These are phyloP conservation scores for Fusarium begoniae DNA, from an alignment of 2,329 filamentous ascomycete genomes.

Conservation along the genomic window DNA sequence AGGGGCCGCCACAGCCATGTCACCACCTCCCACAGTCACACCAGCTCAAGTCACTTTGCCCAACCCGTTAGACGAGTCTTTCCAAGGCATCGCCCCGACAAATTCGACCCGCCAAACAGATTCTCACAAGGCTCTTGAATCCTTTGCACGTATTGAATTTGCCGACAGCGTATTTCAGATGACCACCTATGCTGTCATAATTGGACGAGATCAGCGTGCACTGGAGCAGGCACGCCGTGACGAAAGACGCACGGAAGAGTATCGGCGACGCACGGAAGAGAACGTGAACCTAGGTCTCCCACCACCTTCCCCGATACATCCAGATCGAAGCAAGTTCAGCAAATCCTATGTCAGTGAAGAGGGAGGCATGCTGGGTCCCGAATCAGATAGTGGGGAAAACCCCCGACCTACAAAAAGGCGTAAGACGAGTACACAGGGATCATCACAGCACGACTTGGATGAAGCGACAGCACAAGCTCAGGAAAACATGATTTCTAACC, in stretches of 20 bases:
- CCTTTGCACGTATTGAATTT: conserved; percentile 72
- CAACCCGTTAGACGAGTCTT: conserved; percentile 46
- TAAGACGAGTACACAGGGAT: conserved; percentile 56
- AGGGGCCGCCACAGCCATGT: conserved; percentile 49
- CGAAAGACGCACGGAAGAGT: conserved; percentile 58
- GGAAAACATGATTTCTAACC: conserved; percentile 62
- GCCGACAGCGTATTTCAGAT: conserved; percentile 81
- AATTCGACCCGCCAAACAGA: conserved; percentile 48
- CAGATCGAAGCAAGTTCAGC: conserved; percentile 64
- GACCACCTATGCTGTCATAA: conserved; percentile 76
- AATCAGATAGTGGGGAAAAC: conserved; percentile 65
- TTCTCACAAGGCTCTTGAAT: conserved; percentile 59
- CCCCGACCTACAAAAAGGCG: conserved; percentile 58
- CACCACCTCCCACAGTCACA: conserved; percentile 56
- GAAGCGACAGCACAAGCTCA: conserved; percentile 47
- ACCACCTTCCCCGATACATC: conserved; percentile 59
- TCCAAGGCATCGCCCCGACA: conserved; percentile 42
- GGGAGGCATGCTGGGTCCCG: conserved; percentile 73
- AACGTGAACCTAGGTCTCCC: conserved; percentile 60
- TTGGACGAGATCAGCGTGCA: conserved; percentile 75
- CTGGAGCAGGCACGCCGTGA: conserved; percentile 63
- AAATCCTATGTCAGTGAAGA: conserved; percentile 75
- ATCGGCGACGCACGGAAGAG: conserved; percentile 56
- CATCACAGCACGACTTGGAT: conserved; percentile 54
- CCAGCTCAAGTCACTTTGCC: conserved; percentile 58